A percentile compares a stretch with the other conserved stretches of the same genome.
These are phyloP conservation scores for Heliamphora pulchella DNA, from an alignment of 179 eudicot genomes.

Conservation along the genomic window DNA sequence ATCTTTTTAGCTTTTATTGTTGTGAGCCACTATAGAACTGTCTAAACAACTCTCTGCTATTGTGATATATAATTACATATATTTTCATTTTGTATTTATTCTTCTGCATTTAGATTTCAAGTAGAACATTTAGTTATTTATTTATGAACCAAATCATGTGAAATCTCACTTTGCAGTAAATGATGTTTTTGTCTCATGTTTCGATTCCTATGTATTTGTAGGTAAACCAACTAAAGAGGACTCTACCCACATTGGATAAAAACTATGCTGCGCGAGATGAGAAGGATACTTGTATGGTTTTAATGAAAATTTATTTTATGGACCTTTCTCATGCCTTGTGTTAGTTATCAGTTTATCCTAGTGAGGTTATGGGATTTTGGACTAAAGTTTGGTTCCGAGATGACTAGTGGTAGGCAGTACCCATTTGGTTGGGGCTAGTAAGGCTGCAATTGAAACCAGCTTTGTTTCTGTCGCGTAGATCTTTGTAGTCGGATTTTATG, in stretches of 20 bases:
- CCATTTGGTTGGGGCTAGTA: slow-evolving; percentile 3
- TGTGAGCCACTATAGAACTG: too few species aligned
- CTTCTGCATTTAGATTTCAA: neutral
- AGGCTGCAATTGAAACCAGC: neutral
- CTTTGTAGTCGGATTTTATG: neutral
- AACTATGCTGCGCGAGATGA: slow-evolving; percentile 72
- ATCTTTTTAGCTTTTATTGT: neutral
- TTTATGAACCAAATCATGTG: neutral
- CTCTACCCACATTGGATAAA: slow-evolving; percentile 54
- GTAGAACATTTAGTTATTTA: neutral
- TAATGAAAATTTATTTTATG: neutral
- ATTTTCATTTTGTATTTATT: neutral
- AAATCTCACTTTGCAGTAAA: neutral
- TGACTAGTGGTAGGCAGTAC: neutral
- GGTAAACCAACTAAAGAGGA: slow-evolving; percentile 59
- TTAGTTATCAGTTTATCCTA: neutral
- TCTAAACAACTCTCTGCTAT: slow-evolving; percentile 3
- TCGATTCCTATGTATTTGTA: slow-evolving; percentile 22
- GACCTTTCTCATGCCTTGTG: neutral
- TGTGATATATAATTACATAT: neutral
- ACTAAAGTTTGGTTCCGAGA: neutral
- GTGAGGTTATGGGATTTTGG: neutral
- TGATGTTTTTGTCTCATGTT: neutral
- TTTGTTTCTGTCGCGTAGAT: neutral
- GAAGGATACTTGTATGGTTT: slow-evolving; percentile 42